Base-by-base conservation (phyloP, 805 yeast genomes). In the Ogataea chonburiensis region DNA sequence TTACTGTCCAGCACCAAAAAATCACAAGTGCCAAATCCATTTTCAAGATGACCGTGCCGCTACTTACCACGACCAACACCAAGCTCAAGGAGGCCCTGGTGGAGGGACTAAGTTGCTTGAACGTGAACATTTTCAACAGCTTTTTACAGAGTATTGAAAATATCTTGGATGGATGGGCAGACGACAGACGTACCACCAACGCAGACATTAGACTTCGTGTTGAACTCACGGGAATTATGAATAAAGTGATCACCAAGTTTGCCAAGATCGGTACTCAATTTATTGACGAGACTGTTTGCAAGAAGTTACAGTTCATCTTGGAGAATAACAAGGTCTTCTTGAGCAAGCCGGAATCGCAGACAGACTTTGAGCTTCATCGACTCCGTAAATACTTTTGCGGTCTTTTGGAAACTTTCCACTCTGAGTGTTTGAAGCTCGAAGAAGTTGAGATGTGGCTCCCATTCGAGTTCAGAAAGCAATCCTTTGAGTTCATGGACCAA, bases 1-100 rank as follows among this genome's bases (percentile, higher is more conserved):
- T 84, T 50, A 86, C 86, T 0, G 74, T 87, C 22, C 96, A 87
- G 50, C 95, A 86, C 49, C 95, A 88, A 55, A 83, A 86, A 33
- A 89, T 93, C 37, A 89, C 95, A 1, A 86, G 96, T 42, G 97
- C 96, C 0, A 81, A 82, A 41, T 81, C 95, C 0, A 80, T 93
- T 2, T 93, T 93, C 64, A 74, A 81, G 38, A 79, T 93, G 81
- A 89, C 87, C 0, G 66, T 87, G 24, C 97, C 97, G 0, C 65
- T 93, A 18, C 60, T 93, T 31, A 79, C 75, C 18, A 78, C 88
- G 0, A 77, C 79, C 2, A 86, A 85, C 42, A 69, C 73, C 3
- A 67, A 78, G 46, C 75, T 93, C 7, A 70, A 86, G 43, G 96
- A 89, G 45, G 93, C 97, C 0, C 79, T 89, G 11, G 87, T 88